phyloP scores from a whole-genome alignment of 805 yeast genomes.

The Ogataea henricii region DNA sequence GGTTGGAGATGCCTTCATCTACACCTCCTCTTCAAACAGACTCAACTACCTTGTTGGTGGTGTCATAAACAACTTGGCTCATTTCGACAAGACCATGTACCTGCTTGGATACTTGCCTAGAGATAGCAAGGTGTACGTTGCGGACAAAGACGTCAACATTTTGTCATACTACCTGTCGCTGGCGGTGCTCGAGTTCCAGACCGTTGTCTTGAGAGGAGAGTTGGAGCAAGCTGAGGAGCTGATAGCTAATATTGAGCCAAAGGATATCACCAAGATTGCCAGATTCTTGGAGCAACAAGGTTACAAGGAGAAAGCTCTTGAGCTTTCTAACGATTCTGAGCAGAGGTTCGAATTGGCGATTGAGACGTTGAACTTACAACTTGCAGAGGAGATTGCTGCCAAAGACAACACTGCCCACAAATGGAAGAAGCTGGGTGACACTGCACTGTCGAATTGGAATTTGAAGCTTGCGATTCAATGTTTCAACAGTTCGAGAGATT shows the following conservation, averaged over 20 bases:
- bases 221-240: constrained; percentile 76
- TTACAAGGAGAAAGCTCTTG: constrained; percentile 76
- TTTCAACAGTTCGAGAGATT: constrained; percentile 76
- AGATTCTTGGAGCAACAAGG: constrained; percentile 95
- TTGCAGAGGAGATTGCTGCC: constrained; percentile 70
- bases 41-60: constrained; percentile 95
- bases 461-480: constrained; percentile 78
- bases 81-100: constrained; percentile 85
- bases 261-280: constrained; percentile 75
- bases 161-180: constrained; percentile 79
- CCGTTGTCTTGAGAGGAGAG: constrained; percentile 93
- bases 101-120: constrained; percentile 87
- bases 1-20: constrained; percentile 96
- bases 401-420: constrained; percentile 60
- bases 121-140: constrained; percentile 85
- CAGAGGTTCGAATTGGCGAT: constrained; percentile 91
- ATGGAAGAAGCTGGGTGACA: constrained; percentile 93
- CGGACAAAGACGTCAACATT: constrained; percentile 87
- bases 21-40: constrained; percentile 84
- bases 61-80: constrained; percentile 86
- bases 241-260: constrained; percentile 61
- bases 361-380: constrained; percentile 65
- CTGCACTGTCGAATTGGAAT: constrained; percentile 77
- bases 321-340: constrained; percentile 82
- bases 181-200: constrained; percentile 91